Conservation (phyloP, 129 eudicot genomes). For the Dittrichia graveolens region DNA sequence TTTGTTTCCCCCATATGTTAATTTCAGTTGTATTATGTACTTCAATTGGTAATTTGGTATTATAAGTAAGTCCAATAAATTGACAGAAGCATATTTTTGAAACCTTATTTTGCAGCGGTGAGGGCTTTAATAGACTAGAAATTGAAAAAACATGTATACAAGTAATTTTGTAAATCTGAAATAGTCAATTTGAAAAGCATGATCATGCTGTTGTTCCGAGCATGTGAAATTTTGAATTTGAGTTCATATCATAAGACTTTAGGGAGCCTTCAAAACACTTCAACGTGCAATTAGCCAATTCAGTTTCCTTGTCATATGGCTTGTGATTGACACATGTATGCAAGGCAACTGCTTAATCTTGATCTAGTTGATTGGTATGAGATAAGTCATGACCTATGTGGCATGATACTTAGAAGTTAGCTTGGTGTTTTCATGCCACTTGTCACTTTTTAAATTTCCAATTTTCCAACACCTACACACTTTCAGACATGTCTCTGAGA, state of each 20-base stretch:
- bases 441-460: not conserved
- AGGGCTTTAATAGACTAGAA: too few species aligned
- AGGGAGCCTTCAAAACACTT: not conserved
- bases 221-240: not conserved
- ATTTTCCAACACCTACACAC: not conserved
- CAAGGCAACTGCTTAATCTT: not conserved
- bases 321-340: not conserved
- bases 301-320: not conserved
- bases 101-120: too few species aligned
- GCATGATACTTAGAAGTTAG: not conserved
- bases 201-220: not conserved
- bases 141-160: not conserved
- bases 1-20: not conserved
- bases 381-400: not conserved
- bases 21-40: not conserved
- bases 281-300: not conserved
- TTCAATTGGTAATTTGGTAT: not conserved
- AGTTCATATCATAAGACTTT: not conserved
- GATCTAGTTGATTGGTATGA: not conserved
- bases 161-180: not conserved
- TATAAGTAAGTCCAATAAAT: not conserved
- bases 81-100: too few species aligned
- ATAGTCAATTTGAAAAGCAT: not conserved
- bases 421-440: not conserved
- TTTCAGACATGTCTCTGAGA: not conserved